Evolutionary conservation across 352 stramenopile genomes (phyloP).

Genomic region (Discostella stelligera): DNA sequence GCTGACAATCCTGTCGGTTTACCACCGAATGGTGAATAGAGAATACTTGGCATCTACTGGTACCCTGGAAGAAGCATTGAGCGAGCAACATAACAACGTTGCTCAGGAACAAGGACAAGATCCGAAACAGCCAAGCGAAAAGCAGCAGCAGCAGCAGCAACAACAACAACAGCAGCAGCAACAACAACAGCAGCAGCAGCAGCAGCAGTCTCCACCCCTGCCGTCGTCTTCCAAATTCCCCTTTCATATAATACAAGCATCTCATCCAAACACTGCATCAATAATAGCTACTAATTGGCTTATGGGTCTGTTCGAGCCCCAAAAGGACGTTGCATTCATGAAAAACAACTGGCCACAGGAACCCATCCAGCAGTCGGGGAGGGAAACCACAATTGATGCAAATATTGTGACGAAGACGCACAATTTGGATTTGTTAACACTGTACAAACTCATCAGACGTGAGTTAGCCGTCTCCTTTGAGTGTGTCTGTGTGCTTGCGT

Average conservation of each 20-base stretch:
- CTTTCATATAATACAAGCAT: slow-evolving; percentile 61
- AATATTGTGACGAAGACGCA: slow-evolving; percentile 50
- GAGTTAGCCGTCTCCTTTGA: slow-evolving; percentile 5
- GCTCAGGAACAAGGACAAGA: neutral
- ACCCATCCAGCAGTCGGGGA: slow-evolving; percentile 27
- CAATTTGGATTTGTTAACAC: slow-evolving; percentile 37
- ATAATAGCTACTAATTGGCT: slow-evolving; percentile 47
- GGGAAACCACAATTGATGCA: slow-evolving; percentile 32
- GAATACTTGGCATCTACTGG: slow-evolving; percentile 35
- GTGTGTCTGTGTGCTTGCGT: neutral
- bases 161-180: slow-evolving; percentile 4
- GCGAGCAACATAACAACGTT: slow-evolving; percentile 12
- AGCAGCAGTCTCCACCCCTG: neutral
- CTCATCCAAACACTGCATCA: slow-evolving; percentile 21
- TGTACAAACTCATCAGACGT: slow-evolving; percentile 45
- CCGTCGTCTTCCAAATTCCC: neutral
- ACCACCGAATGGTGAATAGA: slow-evolving; percentile 52
- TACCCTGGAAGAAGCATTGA: slow-evolving; percentile 21
- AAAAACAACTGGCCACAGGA: slow-evolving; percentile 29
- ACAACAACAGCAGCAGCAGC: neutral
- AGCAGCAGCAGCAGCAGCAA: neutral
- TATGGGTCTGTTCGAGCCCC: slow-evolving; percentile 52
- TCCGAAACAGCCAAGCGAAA: neutral
- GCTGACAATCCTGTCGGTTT: slow-evolving; percentile 42
- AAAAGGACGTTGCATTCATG: slow-evolving; percentile 42